Base-by-base conservation (phyloP, 768 basidiomycete genomes). In the Coprinopsis strossmayeri region DNA sequence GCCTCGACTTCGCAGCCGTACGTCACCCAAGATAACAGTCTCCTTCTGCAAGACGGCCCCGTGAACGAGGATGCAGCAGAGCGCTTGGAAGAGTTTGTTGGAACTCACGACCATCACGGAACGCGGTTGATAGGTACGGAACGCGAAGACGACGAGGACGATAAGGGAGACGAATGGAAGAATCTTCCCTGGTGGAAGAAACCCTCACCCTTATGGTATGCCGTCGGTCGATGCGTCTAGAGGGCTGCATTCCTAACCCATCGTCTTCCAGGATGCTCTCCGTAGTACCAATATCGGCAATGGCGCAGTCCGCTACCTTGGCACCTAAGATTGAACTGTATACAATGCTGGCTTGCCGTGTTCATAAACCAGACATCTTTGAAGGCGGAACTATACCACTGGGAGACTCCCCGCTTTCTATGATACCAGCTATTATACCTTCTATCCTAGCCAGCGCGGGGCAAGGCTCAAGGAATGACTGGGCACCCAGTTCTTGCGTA, bases 301-400 rank as follows among this genome's bases (percentile, higher is more conserved):
- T 81, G 5, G 81, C 78, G 2, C 71, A 65, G 59, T 63, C 79
- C 2, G 69, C 80, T 2, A 78, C 81, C 0, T 56, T 83, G 5
- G 88, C 87, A 0, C 85, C 89, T 5, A 76, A 77, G 40, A 73
- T 91, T 40, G 83, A 88, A 59, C 67, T 91, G 37, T 87, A 81
- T 63, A 87, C 84, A n/a, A 61, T 72, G 20, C 77, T 91, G 10
- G 85, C 72, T 17, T 92, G 90, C 60, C 73, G 71, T n/a, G 72
- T 73, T 12, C 77, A 80, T 58, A 82, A 70, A 54, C 84, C 85
- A 3, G 81, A 70, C 59, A 75, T 72, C n/a, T 69, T 71, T 49
- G 59, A 51, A 10, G 49, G 18, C 7, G 27, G 27, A 45, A 9
- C 23, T 12, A 10, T 32, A 5, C 28, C 18, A 5, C 11, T 20